Conservation (phyloP, 345 rosid genomes). For the Orychophragmus violaceus region DNA sequence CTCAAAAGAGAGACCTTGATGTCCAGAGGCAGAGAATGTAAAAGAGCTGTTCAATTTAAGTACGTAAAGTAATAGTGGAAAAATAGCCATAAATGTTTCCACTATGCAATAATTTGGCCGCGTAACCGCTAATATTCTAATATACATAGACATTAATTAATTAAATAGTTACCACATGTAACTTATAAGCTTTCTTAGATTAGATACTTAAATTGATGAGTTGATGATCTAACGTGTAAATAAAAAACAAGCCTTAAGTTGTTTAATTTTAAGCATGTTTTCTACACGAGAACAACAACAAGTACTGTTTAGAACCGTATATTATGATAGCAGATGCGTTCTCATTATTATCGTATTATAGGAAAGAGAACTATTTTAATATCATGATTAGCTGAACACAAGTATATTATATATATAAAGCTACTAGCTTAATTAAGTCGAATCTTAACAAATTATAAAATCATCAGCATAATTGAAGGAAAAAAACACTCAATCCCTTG, state of each 20-base stretch:
- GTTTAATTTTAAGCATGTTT: constrained; percentile 1
- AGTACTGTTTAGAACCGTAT: constrained; percentile 13
- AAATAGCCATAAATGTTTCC: constrained; percentile 19
- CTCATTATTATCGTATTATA: constrained; percentile 26
- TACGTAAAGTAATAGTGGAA: constrained; percentile 16
- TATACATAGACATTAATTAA: not conserved
- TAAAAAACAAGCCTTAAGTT: not conserved
- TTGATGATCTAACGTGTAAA: not conserved
- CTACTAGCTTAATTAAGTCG: constrained; percentile 8
- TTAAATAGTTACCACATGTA: not conserved
- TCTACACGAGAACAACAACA: constrained; percentile 9
- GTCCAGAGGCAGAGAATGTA: constrained; percentile 13
- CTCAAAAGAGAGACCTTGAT: constrained; percentile 15
- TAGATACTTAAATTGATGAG: not conserved
- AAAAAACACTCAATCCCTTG: constrained; percentile 18
- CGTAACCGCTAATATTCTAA: constrained; percentile 10
- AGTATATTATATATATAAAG: not conserved
- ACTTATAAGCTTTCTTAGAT: not conserved
- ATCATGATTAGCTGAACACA: not conserved
- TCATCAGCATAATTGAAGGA: constrained; percentile 6
- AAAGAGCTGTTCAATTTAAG: constrained; percentile 15
- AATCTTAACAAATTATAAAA: constrained; percentile 8
- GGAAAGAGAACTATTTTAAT: not conserved
- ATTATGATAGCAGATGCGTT: not conserved
- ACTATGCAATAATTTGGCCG: constrained; percentile 24